Conservation (phyloP, 1,284 basidiomycete genomes). For the Baeospora myosura region DNA sequence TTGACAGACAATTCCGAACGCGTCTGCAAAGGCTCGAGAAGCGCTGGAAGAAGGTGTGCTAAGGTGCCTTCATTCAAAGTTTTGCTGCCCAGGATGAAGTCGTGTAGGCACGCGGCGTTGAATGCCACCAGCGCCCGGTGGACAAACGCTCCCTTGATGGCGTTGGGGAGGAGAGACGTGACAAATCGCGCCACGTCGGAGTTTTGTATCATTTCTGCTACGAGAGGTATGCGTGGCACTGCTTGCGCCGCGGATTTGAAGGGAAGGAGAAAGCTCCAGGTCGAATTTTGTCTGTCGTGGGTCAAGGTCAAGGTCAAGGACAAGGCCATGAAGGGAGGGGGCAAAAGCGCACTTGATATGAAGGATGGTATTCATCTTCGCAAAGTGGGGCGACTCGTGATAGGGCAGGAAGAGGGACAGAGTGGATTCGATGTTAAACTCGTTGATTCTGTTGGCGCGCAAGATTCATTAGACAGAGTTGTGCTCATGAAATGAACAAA, state of each 20-base stretch:
- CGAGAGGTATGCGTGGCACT: slow-evolving; percentile 60
- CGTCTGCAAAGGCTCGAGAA: slow-evolving; percentile 49
- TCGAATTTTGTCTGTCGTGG: slow-evolving; percentile 35
- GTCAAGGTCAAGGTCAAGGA: slow-evolving; percentile 1
- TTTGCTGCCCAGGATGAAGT: slow-evolving; percentile 60
- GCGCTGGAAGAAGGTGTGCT: slow-evolving; percentile 54
- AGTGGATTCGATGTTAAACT: slow-evolving; percentile 83
- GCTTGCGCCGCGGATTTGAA: slow-evolving; percentile 70
- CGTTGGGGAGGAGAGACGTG: slow-evolving; percentile 53
- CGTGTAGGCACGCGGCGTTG: slow-evolving; percentile 76
- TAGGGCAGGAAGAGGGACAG: slow-evolving; percentile 88
- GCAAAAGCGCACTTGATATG: slow-evolving; percentile 53
- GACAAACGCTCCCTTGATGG: slow-evolving; percentile 42
- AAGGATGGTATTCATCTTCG: slow-evolving; percentile 86
- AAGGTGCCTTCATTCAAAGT: slow-evolving; percentile 55
- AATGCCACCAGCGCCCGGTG: slow-evolving; percentile 81
- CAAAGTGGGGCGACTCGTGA: slow-evolving; percentile 91
- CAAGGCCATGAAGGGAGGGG: slow-evolving; percentile 1
- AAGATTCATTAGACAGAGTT: neutral
- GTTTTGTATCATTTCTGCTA: slow-evolving; percentile 69
- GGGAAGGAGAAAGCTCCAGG: slow-evolving; percentile 64
- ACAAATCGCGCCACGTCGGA: slow-evolving; percentile 72
- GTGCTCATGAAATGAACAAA: slow-evolving; percentile 6
- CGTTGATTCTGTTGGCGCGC: slow-evolving; percentile 70
- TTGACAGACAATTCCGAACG: slow-evolving; percentile 27